Conservation (phyloP, 805 yeast genomes). For the Nakazawaea siamensis region DNA sequence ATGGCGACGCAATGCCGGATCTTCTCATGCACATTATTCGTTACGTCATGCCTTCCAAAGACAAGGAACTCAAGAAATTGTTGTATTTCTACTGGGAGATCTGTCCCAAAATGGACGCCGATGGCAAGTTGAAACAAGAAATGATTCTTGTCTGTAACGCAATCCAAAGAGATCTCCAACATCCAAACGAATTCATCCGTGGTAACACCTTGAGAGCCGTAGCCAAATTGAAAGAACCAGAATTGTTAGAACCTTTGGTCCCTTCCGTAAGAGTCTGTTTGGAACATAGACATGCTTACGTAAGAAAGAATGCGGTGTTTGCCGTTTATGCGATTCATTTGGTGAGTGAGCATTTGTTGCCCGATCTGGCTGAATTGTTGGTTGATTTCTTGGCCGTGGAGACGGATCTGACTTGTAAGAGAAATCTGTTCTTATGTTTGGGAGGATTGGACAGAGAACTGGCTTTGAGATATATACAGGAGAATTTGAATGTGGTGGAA, state of each 20-base stretch:
- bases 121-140: slow-evolving; percentile 93
- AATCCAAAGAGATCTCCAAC: slow-evolving; percentile 93
- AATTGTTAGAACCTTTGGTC: slow-evolving; percentile 88
- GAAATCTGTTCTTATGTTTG: slow-evolving; percentile 90
- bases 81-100: slow-evolving; percentile 97
- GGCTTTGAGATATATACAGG: slow-evolving; percentile 76
- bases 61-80: slow-evolving; percentile 85
- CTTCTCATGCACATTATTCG: slow-evolving; percentile 94
- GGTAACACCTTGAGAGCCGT: slow-evolving; percentile 93
- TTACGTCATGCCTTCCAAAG: slow-evolving; percentile 92
- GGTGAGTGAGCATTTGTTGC: slow-evolving; percentile 80
- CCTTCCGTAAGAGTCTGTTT: slow-evolving; percentile 87
- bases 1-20: slow-evolving; percentile 89
- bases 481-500: slow-evolving; percentile 57
- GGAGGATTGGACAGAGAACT: slow-evolving; percentile 77
- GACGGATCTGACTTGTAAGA: slow-evolving; percentile 86
- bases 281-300: slow-evolving; percentile 96
- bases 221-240: slow-evolving; percentile 86
- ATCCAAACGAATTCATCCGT: slow-evolving; percentile 94
- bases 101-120: slow-evolving; percentile 81
- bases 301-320: slow-evolving; percentile 92
- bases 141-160: slow-evolving; percentile 98
- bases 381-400: slow-evolving; percentile 68
- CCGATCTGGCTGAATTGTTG: slow-evolving; percentile 90
- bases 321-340: slow-evolving; percentile 78